Conservation (phyloP, 345 rosid species). For the Citrus inodora region DNA sequence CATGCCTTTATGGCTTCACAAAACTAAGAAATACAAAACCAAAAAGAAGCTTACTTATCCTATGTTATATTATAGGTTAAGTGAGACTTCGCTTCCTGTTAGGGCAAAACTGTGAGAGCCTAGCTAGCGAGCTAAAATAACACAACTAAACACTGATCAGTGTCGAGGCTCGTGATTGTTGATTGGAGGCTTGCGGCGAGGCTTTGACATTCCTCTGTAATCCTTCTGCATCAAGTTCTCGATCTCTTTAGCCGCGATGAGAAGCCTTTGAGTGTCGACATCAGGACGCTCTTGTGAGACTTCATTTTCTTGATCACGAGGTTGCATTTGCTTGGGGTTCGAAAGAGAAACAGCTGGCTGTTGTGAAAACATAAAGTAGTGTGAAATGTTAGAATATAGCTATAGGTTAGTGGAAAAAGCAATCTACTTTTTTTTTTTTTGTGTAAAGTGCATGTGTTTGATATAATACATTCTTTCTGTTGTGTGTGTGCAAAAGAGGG, state of each 20-base stretch:
- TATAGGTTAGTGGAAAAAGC: neutral
- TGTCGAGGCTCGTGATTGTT: slow-evolving; percentile 40
- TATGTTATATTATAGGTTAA: neutral
- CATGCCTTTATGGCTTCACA: slow-evolving; percentile 6
- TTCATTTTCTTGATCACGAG: slow-evolving; percentile 1
- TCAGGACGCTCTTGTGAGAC: neutral
- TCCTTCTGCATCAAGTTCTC: slow-evolving; percentile 36
- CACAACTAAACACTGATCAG: neutral
- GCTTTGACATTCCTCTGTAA: slow-evolving; percentile 28
- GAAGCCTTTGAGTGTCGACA: slow-evolving; percentile 28
- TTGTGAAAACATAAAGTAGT: neutral
- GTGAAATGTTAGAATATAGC: neutral
- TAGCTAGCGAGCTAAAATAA: neutral
- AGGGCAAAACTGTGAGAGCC: slow-evolving; percentile 32
- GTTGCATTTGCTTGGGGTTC: neutral
- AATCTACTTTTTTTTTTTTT: too few species aligned
- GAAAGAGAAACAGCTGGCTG: slow-evolving; percentile 11
- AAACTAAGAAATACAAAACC: neutral
- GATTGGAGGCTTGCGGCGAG: slow-evolving; percentile 45
- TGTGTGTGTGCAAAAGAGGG: neutral
- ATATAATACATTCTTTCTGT: neutral
- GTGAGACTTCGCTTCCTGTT: slow-evolving; percentile 2
- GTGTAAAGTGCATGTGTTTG: neutral
- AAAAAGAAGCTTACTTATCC: slow-evolving; percentile 5
- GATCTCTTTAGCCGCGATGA: slow-evolving; percentile 30